Conservation (phyloP, 2,329 filamentous ascomycete species). For the Fusarium sp. region DNA sequence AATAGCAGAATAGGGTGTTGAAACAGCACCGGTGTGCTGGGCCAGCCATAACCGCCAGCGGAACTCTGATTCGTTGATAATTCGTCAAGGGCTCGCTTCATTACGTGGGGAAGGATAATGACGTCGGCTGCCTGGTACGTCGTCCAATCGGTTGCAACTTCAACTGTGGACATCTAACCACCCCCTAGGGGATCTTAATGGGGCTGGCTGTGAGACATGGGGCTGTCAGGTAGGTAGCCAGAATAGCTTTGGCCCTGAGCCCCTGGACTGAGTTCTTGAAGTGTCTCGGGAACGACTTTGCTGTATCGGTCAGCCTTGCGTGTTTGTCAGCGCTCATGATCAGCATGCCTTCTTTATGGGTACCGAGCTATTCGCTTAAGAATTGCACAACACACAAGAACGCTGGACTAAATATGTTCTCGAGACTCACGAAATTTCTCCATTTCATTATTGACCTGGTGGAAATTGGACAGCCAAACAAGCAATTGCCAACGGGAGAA, state of each 20-base stretch:
- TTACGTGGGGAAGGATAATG: slow-evolving; percentile 45
- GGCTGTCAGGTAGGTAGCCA: slow-evolving; percentile 16
- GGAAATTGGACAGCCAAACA: slow-evolving; percentile 1
- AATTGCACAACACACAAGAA: background rate
- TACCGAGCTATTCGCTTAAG: background rate
- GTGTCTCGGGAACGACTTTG: slow-evolving; percentile 33
- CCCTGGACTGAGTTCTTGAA: slow-evolving; percentile 29
- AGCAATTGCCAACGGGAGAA: slow-evolving; percentile 29
- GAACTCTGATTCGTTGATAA: slow-evolving; percentile 43
- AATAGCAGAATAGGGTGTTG: slow-evolving; percentile 33
- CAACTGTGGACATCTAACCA: slow-evolving; percentile 40
- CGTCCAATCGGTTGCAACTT: slow-evolving; percentile 45
- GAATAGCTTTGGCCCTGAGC: slow-evolving; percentile 20
- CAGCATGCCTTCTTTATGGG: background rate
- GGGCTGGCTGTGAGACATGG: slow-evolving; percentile 47
- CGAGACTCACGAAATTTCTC: slow-evolving; percentile 10
- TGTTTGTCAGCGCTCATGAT: slow-evolving; percentile 14
- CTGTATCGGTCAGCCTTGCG: slow-evolving; percentile 33
- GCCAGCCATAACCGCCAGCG: slow-evolving; percentile 42
- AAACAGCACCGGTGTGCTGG: slow-evolving; percentile 46
- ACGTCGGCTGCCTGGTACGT: slow-evolving; percentile 40
- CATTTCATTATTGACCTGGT: background rate
- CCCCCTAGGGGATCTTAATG: slow-evolving; percentile 46
- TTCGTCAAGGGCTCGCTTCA: slow-evolving; percentile 25
- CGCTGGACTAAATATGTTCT: background rate